phyloP scores from a whole-genome alignment of 1,284 basidiomycete genomes.

The Mixia osmundae region DNA sequence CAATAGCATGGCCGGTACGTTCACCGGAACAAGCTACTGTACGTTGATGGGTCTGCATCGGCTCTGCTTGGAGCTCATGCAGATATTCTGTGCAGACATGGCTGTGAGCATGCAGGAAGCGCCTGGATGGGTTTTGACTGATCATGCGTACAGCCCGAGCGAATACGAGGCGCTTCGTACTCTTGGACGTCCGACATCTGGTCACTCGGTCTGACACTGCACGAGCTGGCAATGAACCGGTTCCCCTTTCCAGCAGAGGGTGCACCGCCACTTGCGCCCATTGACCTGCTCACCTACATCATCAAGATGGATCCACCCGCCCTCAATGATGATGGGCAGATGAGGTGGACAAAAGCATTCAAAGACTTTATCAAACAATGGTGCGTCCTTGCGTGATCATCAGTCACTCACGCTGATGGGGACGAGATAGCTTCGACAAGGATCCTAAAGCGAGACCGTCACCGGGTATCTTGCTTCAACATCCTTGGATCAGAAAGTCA shows the following conservation, averaged over 20 bases:
- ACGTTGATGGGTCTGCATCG: conserved; percentile 59
- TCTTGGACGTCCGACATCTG: conserved; percentile 94
- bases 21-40: conserved; percentile 94
- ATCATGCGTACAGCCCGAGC: conserved; percentile 52
- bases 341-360: conserved; percentile 58
- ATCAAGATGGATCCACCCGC: conserved; percentile 58
- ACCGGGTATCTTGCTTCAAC: conserved; percentile 59
- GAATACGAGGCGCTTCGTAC: conserved; percentile 93
- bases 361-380: conserved; percentile 78
- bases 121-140: too few species aligned
- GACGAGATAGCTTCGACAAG: conserved; percentile 19
- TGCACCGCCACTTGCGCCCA: conserved; percentile 39
- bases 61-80: background rate
- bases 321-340: conserved; percentile 34
- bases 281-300: conserved; percentile 83
- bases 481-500: conserved; percentile 61
- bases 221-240: conserved; percentile 80
- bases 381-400: conserved; percentile 28
- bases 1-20: conserved; percentile 95
- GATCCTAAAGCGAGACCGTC: conserved; percentile 40
- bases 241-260: conserved; percentile 84
- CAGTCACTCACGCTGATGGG: background rate
- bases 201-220: conserved; percentile 77
- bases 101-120: too few species aligned
- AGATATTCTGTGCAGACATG: too few species aligned